Percentiles rank a stretch among this genome's conserved stretches.
These are phyloP conservation scores for Macrophomina phaseolina DNA, from an alignment of 2,329 filamentous ascomycete genomes.

Conservation along the genomic window DNA sequence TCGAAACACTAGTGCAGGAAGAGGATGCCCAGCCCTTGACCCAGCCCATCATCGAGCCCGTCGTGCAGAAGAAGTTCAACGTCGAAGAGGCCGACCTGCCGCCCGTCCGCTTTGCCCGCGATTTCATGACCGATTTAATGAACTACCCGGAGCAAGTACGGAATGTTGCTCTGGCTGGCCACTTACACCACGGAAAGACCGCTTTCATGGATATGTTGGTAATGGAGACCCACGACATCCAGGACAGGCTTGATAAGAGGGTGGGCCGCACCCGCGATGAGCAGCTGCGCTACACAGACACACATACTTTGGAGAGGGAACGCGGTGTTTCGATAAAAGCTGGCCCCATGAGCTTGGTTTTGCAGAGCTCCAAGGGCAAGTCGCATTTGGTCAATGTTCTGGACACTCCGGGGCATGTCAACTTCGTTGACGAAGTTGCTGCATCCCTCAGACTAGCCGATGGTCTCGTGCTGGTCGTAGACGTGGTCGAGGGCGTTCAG, in stretches of 20 bases:
- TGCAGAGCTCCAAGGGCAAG: constrained; percentile 88
- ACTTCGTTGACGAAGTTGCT: constrained; percentile 97
- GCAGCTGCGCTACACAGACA: constrained; percentile 92
- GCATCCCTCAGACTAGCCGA: constrained; percentile 85
- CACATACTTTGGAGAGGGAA: constrained; percentile 86
- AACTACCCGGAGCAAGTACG: constrained; percentile 94
- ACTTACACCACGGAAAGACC: constrained; percentile 97
- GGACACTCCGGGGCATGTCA: constrained; percentile 96
- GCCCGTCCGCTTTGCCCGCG: constrained; percentile 82
- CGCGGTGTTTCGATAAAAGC: constrained; percentile 91
- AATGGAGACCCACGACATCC: constrained; percentile 89
- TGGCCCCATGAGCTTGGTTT: constrained; percentile 89
- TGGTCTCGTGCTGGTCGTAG: constrained; percentile 90
- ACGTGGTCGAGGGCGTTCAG: constrained; percentile 99
- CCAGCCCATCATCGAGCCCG: constrained; percentile 90
- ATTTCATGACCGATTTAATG: constrained; percentile 95
- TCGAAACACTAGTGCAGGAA: constrained; percentile 95
- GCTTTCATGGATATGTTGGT: constrained; percentile 99
- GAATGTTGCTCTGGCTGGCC: constrained; percentile 89
- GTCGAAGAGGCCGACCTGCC: constrained; percentile 92
- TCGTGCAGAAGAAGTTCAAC: constrained; percentile 95
- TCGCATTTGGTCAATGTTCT: constrained; percentile 94
- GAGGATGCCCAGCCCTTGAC: constrained; percentile 94
- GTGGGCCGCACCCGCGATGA: constrained; percentile 83
- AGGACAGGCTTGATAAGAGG: constrained; percentile 77